Evolutionary conservation across 768 basidiomycete species (phyloP).

Genomic region (Auriscalpium microsporum): DNA sequence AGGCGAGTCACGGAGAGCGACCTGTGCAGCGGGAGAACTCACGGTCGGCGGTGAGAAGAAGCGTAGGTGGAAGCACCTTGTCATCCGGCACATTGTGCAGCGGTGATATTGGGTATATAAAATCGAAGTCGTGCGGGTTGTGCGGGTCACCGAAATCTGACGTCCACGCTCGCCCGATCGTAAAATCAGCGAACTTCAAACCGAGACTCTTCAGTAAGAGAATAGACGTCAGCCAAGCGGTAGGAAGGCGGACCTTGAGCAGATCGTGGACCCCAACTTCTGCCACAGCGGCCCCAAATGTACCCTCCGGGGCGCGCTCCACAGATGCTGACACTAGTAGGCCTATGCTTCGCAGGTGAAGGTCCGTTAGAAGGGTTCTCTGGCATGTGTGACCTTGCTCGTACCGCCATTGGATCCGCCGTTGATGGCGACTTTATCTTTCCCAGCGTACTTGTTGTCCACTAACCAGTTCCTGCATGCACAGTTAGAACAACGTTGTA

Average conservation of each 20-base stretch:
- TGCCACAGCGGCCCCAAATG: conserved; percentile 70
- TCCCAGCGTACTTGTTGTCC: conserved; percentile 58
- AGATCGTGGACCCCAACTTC: conserved; percentile 80
- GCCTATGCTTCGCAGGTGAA: conserved; percentile 29
- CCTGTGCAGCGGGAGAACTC: conserved; percentile 22
- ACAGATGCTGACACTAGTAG: conserved; percentile 79
- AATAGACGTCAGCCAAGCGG: not conserved
- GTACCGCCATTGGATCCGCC: conserved; percentile 78
- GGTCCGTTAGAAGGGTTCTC: too few relatives aligned
- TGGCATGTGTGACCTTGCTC: conserved; percentile 4
- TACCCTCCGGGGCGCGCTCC: conserved; percentile 67
- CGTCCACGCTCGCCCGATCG: conserved; percentile 73
- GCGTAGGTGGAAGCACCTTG: conserved; percentile 54
- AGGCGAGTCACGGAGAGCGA: not conserved
- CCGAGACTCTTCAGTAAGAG: not conserved
- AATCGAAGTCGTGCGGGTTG: conserved; percentile 73
- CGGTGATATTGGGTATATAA: conserved; percentile 72
- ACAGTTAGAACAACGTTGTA: not conserved
- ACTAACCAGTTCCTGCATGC: conserved; percentile 57
- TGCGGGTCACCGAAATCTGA: conserved; percentile 75
- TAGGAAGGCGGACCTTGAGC: conserved; percentile 45
- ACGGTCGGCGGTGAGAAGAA: conserved; percentile 83
- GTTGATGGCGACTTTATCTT: conserved; percentile 66
- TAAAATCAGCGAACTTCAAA: conserved; percentile 61
- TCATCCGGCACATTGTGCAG: conserved; percentile 66